Base-by-base conservation (phyloP, 2,329 filamentous ascomycete genomes). In the Talaromyces sp. region DNA sequence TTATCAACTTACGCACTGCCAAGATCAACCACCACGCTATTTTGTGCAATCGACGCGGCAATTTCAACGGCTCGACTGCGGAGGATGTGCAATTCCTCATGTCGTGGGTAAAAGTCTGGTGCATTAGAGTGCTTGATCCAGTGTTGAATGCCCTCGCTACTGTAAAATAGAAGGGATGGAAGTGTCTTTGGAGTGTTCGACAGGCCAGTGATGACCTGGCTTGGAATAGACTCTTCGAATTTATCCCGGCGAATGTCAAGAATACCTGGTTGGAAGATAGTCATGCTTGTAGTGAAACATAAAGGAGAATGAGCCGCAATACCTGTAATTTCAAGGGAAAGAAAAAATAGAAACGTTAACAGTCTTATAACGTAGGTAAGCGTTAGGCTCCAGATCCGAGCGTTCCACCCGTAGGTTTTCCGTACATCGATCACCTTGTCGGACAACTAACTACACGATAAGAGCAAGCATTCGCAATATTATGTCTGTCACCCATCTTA, bases 21-120 rank as follows among this genome's bases (percentile, higher is more conserved):
- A 31, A 56, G 54, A 24, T 56, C 54, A n/a, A 56, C 54, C n/a
- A 56, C 32, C 12, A 56, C n/a, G 35, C 54, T 56, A 27, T 56
- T 38, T 12, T 56, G 17, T 31, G 32, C 54, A 56, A 56, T 56
- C 10, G 54, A 21, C 17, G 54, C 9, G 19, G 54, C 54, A 21
- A 56, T 56, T 11, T 56, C 54, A 38, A 10, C n/a, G 10, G 32
- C 54, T 41, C 26, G 17, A 19, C 41, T 43, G 24, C 41, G 32
- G 31, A 56, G 35, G 41, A 56, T 43, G 32, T 27, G 54, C 17
- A 56, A 38, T 43, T 56, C 54, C 7, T 56, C 27, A 21, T 27
- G 19, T 46, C 54, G 32, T 17, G 54, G 54, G 41, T 56, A 56
- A 32, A 56, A 56, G n/a, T 56, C 54, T 3, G 54, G 54, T 41